Evolutionary conservation across 176 grass and related monocot genomes (phyloP).

Genomic region (Aegilops umbellulata): DNA sequence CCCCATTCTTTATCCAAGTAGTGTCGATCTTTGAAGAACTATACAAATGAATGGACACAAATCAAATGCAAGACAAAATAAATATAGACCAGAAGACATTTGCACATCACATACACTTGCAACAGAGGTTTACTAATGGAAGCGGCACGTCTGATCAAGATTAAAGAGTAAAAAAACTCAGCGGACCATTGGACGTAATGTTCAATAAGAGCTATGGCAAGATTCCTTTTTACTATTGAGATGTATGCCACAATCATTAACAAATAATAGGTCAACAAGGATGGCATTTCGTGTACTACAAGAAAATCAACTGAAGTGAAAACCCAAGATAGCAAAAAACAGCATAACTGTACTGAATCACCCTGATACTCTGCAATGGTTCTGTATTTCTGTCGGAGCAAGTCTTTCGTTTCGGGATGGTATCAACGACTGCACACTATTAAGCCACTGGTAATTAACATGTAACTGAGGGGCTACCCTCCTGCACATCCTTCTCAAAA

Average conservation of each 20-base stretch:
- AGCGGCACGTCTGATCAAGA: not conserved
- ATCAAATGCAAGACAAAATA: not conserved
- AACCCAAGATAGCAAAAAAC: not conserved
- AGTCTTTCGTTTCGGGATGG: not conserved
- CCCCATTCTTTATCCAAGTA: constrained; percentile 99
- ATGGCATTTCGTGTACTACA: not conserved
- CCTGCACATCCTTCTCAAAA: not conserved
- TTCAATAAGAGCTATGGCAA: not conserved
- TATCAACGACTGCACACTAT: not conserved
- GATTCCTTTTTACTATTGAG: not conserved
- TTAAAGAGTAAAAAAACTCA: not conserved
- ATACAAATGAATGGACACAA: not conserved
- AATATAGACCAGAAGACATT: not conserved
- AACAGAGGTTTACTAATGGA: not conserved
- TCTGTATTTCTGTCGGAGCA: not conserved
- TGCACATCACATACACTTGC: not conserved
- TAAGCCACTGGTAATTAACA: not conserved
- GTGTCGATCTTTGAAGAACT: constrained; percentile 99
- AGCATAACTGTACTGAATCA: not conserved
- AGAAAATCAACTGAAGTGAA: not conserved
- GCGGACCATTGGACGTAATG: not conserved
- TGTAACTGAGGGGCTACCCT: not conserved
- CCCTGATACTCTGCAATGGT: not conserved
- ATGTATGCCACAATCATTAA: not conserved
- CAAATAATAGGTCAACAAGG: not conserved